Percentiles rank a stretch among this genome's conserved stretches.
These are phyloP conservation scores for Panaeolus papilionaceus DNA, from an alignment of 768 basidiomycete genomes.

Conservation along the genomic window DNA sequence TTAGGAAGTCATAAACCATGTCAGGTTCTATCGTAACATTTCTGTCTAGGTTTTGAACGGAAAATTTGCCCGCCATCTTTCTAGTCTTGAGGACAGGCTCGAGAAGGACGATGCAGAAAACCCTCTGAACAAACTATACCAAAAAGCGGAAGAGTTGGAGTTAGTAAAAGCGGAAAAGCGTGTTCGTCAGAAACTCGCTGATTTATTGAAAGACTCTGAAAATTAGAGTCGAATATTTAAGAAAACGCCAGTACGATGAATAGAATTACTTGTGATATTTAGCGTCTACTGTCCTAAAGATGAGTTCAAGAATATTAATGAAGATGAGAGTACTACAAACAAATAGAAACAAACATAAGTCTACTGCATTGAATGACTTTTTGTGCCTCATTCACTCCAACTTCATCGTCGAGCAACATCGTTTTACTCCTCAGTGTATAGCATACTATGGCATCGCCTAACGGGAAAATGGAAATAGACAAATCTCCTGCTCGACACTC, in stretches of 20 bases:
- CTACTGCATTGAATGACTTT: slow-evolving; percentile 15
- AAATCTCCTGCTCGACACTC: slow-evolving; percentile 64
- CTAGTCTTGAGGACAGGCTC: slow-evolving; percentile 58
- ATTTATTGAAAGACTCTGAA: slow-evolving; percentile 31
- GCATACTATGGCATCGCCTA: slow-evolving; percentile 52
- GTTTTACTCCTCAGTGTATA: slow-evolving; percentile 1
- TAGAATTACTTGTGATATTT: slow-evolving; percentile 1
- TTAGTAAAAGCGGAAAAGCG: slow-evolving; percentile 65
- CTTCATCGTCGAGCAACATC: slow-evolving; percentile 10
- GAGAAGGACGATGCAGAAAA: slow-evolving; percentile 62
- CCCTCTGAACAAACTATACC: slow-evolving; percentile 61
- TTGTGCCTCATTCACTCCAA: slow-evolving; percentile 18
- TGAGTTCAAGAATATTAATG: slow-evolving; percentile 4
- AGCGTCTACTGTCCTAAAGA: background rate
- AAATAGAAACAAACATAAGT: slow-evolving; percentile 18
- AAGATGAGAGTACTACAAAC: background rate
- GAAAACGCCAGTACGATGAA: slow-evolving; percentile 18
- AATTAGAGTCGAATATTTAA: slow-evolving; percentile 16
- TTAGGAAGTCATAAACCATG: background rate
- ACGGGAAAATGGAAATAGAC: slow-evolving; percentile 69
- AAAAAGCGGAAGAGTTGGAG: slow-evolving; percentile 54
- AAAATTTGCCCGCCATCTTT: slow-evolving; percentile 61
- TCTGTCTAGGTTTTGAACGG: slow-evolving; percentile 57
- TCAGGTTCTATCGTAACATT: background rate
- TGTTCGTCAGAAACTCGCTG: slow-evolving; percentile 55